Percentiles rank a stretch among this genome's conserved stretches.
Evolutionary conservation across 2,329 filamentous ascomycete genomes (phyloP).

Genomic region (Xylaria sp.): DNA sequence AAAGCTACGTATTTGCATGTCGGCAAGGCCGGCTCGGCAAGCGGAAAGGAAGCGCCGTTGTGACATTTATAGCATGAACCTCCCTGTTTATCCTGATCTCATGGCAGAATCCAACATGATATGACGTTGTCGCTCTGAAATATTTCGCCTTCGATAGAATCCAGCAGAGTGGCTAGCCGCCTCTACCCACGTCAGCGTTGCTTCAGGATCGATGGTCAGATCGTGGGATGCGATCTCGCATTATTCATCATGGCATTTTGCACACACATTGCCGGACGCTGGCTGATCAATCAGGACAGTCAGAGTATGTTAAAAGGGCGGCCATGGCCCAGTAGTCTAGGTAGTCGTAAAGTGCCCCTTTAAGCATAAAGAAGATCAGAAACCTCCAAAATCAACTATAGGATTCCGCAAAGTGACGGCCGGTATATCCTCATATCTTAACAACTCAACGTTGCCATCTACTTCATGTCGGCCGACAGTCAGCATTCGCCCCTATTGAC

Average conservation of each 20-base stretch:
- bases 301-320: background rate
- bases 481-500: background rate
- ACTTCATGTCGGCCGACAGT: background rate
- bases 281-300: background rate
- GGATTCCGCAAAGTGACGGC: background rate
- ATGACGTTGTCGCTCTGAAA: background rate
- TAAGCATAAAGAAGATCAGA: background rate
- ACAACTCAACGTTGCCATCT: background rate
- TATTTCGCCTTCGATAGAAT: background rate
- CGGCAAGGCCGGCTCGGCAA: background rate
- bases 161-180: background rate
- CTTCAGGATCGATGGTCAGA: background rate
- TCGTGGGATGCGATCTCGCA: background rate
- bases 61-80: background rate
- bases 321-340: background rate
- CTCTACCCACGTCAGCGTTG: background rate
- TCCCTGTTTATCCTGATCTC: background rate
- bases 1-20: background rate
- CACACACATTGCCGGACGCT: background rate
- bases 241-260: background rate
- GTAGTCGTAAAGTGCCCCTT: background rate
- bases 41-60: background rate
- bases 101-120: background rate
- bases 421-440: background rate
- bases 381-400: too few species aligned